Percentiles rank a stretch among this genome's conserved stretches.
phyloP scores from a whole-genome alignment of 192 early-diverging fungal species.

The Spinellus fusiger region DNA sequence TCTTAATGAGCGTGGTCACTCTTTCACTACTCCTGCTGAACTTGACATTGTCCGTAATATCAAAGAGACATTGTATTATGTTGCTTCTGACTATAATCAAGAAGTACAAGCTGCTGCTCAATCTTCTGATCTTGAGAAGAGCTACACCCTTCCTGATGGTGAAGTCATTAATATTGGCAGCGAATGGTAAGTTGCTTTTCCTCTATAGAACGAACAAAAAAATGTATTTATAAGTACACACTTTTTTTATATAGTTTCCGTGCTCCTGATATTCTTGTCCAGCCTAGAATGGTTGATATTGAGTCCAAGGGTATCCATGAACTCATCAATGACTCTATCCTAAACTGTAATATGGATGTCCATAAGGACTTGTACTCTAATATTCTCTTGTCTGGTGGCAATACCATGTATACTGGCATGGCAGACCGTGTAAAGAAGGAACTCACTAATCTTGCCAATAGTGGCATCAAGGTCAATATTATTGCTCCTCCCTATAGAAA shows the following conservation, averaged over 20 bases:
- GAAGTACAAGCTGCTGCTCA: slow-evolving; percentile 93
- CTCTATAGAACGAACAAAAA: too few species aligned
- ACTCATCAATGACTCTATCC: slow-evolving; percentile 93
- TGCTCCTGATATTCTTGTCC: slow-evolving; percentile 96
- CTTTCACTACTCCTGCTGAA: slow-evolving; percentile 93
- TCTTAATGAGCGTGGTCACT: slow-evolving; percentile 94
- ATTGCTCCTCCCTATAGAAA: slow-evolving; percentile 98
- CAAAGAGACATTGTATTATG: slow-evolving; percentile 99
- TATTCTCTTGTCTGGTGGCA: slow-evolving; percentile 55
- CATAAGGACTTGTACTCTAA: slow-evolving; percentile 88
- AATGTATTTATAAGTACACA: too few species aligned
- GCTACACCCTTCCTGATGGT: slow-evolving; percentile 97
- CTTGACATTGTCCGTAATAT: slow-evolving; percentile 98
- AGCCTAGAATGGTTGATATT: slow-evolving; percentile 86
- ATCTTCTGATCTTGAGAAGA: slow-evolving; percentile 93
- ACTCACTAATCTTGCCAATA: slow-evolving; percentile 90
- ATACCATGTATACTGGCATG: slow-evolving; percentile 97
- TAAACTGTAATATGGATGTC: slow-evolving; percentile 96
- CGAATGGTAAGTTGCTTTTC: slow-evolving; percentile 58
- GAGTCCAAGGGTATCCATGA: slow-evolving; percentile 94
- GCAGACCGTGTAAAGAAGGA: slow-evolving; percentile 97
- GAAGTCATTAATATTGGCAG: slow-evolving; percentile 97
- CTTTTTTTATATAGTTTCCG: slow-evolving; percentile 81
- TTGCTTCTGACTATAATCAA: slow-evolving; percentile 95
- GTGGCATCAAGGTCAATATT: slow-evolving; percentile 96